A percentile compares a stretch with the other conserved stretches of the same genome.
Conservation (phyloP, 179 eudicot genomes). For the Spergularia azorica region DNA sequence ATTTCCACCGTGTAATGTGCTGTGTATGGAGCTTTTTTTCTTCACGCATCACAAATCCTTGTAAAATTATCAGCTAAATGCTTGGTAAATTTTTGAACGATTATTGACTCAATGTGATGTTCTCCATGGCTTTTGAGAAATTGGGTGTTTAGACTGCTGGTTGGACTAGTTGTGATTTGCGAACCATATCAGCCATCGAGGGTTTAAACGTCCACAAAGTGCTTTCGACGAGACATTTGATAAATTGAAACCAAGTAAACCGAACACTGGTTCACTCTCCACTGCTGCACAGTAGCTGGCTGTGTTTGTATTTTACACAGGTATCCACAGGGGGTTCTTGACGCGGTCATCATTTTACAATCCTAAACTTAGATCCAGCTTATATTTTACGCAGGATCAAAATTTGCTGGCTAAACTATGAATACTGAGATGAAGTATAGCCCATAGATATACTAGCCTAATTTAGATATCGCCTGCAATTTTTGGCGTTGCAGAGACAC, state of each 20-base stretch:
- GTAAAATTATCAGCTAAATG: not conserved
- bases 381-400: not conserved
- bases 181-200: too few species aligned
- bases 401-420: not conserved
- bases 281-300: too few species aligned
- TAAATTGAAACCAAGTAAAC: too few species aligned
- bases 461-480: constrained; percentile 73
- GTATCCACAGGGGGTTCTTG: not conserved
- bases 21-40: not conserved
- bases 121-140: too few species aligned
- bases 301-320: not conserved
- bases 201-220: too few species aligned
- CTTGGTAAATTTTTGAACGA: too few species aligned
- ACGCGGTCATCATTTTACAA: constrained; percentile 6
- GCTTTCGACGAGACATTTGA: too few species aligned
- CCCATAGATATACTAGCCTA: constrained; percentile 25
- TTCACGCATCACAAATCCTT: not conserved
- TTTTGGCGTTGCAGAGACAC: constrained; percentile 60
- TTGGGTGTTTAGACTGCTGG: too few species aligned
- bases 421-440: not conserved
- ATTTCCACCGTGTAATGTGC: not conserved
- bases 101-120: too few species aligned
- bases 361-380: not conserved
- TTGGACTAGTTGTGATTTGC: too few species aligned
- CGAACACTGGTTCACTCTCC: too few species aligned